Evolutionary conservation across 2,329 filamentous ascomycete species (phyloP), one percentile per base, ranked within the genome.

Genomic region (Boeremia lycopersici): DNA sequence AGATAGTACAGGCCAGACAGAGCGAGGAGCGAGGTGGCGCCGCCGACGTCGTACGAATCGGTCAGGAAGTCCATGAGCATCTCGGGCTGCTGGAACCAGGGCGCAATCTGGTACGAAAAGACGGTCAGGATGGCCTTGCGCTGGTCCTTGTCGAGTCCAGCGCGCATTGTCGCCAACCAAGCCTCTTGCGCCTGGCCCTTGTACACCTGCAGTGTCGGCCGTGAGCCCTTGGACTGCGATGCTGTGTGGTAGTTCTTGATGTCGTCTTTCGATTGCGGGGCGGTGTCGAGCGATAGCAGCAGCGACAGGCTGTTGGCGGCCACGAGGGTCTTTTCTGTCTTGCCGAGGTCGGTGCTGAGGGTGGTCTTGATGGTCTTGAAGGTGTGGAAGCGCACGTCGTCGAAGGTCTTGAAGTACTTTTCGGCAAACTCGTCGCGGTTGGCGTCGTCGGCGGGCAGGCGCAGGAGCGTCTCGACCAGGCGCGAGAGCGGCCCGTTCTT

Each of bases 51-150:
- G 78, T 96, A 98, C 28, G 88, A 96, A 76, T 95, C 91, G n/a
- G 92, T 96, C 50, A 99, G 79, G 75, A 98, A 99, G 78, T 99
- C 95, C 82, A 96, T 92, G 30, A 99, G 83, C 35, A 96, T 82
- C 70, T 98, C 93, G 1, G 92, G 89, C 58, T 91, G 90, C 42
- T 82, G 84, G 76, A 98, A 96, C 90, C 91, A 96, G 0, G 93
- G 93, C 23, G 90, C 89, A 64, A 97, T 91, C 30, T 86, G 86
- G 36, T 85, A 84, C 2, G 90, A 87, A 77, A 96, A 88, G 57
- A 89, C 83, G 56, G 85, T 83, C 42, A 99, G 81, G 2, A 96
- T 82, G 43, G 81, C 80, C 73, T 98, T 98, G 46, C 90, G 87
- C 71, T 96, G 89, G 13, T 89, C 84, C 59, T 87, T 86, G 43